Evolutionary conservation across 768 basidiomycete species (phyloP).

Genomic region (Xanthoconium stramineum): DNA sequence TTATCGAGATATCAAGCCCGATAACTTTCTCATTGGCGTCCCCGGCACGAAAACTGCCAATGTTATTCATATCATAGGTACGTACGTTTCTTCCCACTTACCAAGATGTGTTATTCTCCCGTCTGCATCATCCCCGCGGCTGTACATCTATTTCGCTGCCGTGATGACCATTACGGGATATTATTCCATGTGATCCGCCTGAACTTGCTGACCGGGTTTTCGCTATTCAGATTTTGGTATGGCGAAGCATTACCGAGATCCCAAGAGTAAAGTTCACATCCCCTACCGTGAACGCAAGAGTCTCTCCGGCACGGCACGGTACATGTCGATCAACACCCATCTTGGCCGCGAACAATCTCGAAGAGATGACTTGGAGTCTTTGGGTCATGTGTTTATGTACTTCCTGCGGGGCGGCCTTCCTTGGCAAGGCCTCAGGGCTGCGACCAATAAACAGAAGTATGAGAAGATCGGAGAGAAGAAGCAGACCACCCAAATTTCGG

Average conservation of each 20-base stretch:
- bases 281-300: conserved; percentile 99
- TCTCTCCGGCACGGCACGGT: conserved; percentile 92
- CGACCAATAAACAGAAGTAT: conserved; percentile 99
- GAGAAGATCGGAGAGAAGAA: conserved; percentile 99
- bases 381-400: conserved; percentile 99
- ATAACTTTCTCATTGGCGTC: conserved; percentile 97
- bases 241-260: conserved; percentile 99
- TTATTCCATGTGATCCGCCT: not conserved
- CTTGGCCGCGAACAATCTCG: conserved; percentile 93
- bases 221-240: conserved; percentile 83
- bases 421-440: conserved; percentile 97
- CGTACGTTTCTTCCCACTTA: conserved; percentile 26
- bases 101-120: conserved; percentile 7
- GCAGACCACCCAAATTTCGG: conserved; percentile 86
- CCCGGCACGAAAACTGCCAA: conserved; percentile 90
- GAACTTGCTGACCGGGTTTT: conserved; percentile 10
- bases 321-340: conserved; percentile 99
- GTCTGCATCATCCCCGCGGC: not conserved
- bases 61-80: conserved; percentile 82
- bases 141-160: not conserved
- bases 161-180: not conserved
- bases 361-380: conserved; percentile 92
- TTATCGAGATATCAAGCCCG: conserved; percentile 98
- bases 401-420: conserved; percentile 94
- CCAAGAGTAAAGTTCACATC: conserved; percentile 95